Evolutionary conservation across 805 yeast genomes (phyloP).

Genomic region (Teunomyces aglyptinius): DNA sequence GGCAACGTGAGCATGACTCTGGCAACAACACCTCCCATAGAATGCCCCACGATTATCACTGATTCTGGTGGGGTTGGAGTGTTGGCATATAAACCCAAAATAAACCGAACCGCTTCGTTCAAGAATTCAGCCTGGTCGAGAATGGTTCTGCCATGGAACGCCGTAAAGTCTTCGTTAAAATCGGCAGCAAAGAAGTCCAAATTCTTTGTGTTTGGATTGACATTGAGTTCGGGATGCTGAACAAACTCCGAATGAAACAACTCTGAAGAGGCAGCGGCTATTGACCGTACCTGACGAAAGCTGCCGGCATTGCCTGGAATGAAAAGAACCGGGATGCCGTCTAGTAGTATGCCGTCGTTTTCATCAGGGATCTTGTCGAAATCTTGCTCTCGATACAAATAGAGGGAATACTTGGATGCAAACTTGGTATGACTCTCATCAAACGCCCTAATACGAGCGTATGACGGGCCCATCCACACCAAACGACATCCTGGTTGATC

Average conservation of each 20-base stretch:
- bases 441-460: conserved; percentile 70
- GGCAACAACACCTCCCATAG: conserved; percentile 97
- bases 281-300: conserved; percentile 81
- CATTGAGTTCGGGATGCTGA: background rate
- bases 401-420: conserved; percentile 81
- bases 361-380: conserved; percentile 54
- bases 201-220: conserved; percentile 33
- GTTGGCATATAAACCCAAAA: conserved; percentile 62
- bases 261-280: conserved; percentile 79
- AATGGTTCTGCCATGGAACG: conserved; percentile 92
- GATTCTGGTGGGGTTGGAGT: conserved; percentile 53
- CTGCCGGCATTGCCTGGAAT: conserved; percentile 99
- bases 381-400: conserved; percentile 82
- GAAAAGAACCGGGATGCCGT: conserved; percentile 86
- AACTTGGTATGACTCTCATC: conserved; percentile 66
- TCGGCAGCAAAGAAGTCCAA: conserved; percentile 90
- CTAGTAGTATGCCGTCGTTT: conserved; percentile 32
- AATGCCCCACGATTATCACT: conserved; percentile 82
- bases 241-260: conserved; percentile 41
- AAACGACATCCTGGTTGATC: conserved; percentile 53
- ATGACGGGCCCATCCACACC: conserved; percentile 81
- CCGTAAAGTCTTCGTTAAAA: conserved; percentile 94
- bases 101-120: conserved; percentile 82
- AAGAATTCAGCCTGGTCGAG: conserved; percentile 90
- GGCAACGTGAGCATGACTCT: conserved; percentile 79